These are phyloP conservation scores for Monilinia polystroma DNA, from an alignment of 2,329 filamentous ascomycete species.

Conservation along the genomic window DNA sequence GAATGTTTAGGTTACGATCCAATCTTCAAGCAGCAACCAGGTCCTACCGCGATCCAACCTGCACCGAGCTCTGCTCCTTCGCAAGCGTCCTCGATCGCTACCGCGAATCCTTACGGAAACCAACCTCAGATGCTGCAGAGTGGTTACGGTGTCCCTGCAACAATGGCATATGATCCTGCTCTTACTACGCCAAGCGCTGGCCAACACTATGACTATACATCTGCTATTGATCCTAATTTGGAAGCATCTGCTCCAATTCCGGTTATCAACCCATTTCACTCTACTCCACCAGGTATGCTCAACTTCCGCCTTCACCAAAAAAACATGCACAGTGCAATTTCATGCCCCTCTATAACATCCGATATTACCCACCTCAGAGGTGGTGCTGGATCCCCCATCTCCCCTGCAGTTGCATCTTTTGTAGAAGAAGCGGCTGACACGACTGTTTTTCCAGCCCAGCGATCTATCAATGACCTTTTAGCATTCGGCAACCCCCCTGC, in stretches of 20 bases:
- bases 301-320: conserved; percentile 37
- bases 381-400: conserved; percentile 47
- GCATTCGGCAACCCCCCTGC: conserved; percentile 58
- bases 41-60: conserved; percentile 70
- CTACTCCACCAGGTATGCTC: conserved; percentile 37
- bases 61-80: conserved; percentile 51
- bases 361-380: conserved; percentile 52
- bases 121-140: conserved; percentile 48
- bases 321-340: conserved; percentile 40
- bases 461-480: conserved; percentile 74
- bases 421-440: conserved; percentile 46
- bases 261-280: conserved; percentile 29
- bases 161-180: conserved; percentile 28
- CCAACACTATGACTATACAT: conserved; percentile 56
- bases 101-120: conserved; percentile 47
- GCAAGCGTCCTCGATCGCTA: conserved; percentile 33
- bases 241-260: conserved; percentile 46
- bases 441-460: conserved; percentile 53
- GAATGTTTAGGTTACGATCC: conserved; percentile 85
- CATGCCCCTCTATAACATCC: conserved; percentile 41
- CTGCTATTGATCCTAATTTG: conserved; percentile 43
- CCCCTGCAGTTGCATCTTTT: conserved; percentile 37
- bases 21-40: conserved; percentile 71
- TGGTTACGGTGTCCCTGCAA: conserved; percentile 13
- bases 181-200: conserved; percentile 44